Evolutionary conservation across 306 rosid species (phyloP).

Genomic region (Crotalaria pallida): DNA sequence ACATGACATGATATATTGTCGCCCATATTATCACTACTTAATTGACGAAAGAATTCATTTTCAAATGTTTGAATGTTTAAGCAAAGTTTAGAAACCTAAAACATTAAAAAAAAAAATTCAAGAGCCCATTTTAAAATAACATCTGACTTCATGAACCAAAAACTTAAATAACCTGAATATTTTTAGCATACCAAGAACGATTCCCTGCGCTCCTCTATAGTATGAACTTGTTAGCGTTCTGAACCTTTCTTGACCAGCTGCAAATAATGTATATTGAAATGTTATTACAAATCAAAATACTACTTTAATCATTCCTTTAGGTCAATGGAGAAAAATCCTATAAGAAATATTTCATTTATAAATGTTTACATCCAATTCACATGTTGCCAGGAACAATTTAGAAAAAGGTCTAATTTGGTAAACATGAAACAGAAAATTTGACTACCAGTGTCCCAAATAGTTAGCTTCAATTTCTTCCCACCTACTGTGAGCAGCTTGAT

Average conservation of each 20-base stretch:
- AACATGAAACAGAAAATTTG: constrained; percentile 7
- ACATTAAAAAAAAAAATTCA: too few relatives aligned
- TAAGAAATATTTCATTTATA: not conserved
- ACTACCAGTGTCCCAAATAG: constrained; percentile 97
- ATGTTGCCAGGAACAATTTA: not conserved
- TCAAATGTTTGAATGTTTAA: too few relatives aligned
- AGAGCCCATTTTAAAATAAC: too few relatives aligned
- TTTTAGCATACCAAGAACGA: constrained; percentile 77
- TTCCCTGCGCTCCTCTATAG: constrained; percentile 93
- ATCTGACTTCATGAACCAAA: too few relatives aligned
- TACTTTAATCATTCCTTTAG: constrained; percentile 40
- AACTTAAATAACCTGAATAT: too few relatives aligned
- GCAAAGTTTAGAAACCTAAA: too few relatives aligned
- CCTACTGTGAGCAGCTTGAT: constrained; percentile 76
- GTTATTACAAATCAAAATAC: constrained; percentile 21
- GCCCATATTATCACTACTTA: too few relatives aligned
- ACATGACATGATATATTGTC: too few relatives aligned
- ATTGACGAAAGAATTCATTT: too few relatives aligned
- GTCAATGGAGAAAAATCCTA: not conserved
- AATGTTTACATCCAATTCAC: not conserved
- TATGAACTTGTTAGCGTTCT: constrained; percentile 91
- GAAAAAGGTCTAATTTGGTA: constrained; percentile 6
- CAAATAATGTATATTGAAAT: constrained; percentile 36
- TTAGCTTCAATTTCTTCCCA: constrained; percentile 84
- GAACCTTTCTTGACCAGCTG: constrained; percentile 98